phyloP scores from a whole-genome alignment of 2,329 filamentous ascomycete genomes.

The Penicillium thymicola region DNA sequence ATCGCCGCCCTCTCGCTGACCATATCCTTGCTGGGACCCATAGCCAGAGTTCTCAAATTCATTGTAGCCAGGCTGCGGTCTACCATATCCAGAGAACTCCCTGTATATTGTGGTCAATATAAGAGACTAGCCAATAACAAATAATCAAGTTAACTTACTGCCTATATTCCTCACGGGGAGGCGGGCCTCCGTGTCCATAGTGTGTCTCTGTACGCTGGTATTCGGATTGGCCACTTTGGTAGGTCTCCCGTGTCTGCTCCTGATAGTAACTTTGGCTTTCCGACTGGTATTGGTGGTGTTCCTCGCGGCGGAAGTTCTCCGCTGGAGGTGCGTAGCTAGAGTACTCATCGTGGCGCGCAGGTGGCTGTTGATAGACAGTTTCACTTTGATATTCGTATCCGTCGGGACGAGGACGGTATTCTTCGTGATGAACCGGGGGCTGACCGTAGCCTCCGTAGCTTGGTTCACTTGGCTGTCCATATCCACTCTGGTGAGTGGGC shows the following conservation, averaged over 20 bases:
- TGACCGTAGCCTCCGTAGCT: constrained; percentile 21
- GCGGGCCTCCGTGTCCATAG: constrained; percentile 17
- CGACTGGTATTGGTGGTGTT: constrained; percentile 15
- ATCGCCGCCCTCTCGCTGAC: constrained; percentile 18
- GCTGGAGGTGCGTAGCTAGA: constrained; percentile 8
- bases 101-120: constrained; percentile 15
- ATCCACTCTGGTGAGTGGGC: constrained; percentile 2
- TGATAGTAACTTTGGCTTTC: constrained; percentile 16
- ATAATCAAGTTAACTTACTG: constrained; percentile 22
- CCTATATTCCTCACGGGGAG: constrained; percentile 12
- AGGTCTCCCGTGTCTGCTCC: constrained; percentile 17
- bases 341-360: constrained; percentile 11
- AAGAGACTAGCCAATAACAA: constrained; percentile 7
- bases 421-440: constrained; percentile 7
- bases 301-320: constrained; percentile 16
- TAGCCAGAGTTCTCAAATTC: constrained; percentile 14
- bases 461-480: constrained; percentile 17
- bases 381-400: constrained; percentile 20
- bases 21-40: constrained; percentile 16
- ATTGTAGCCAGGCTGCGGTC: constrained; percentile 14
- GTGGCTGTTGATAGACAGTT: constrained; percentile 15
- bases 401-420: constrained; percentile 7
- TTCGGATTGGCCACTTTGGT: constrained; percentile 14
- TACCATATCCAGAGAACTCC: constrained; percentile 21
- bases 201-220: constrained; percentile 17